Percentiles rank a stretch among this genome's conserved stretches.
These are phyloP conservation scores for Leishmania turanica DNA, from an alignment of 208 protist species.

Conservation along the genomic window DNA sequence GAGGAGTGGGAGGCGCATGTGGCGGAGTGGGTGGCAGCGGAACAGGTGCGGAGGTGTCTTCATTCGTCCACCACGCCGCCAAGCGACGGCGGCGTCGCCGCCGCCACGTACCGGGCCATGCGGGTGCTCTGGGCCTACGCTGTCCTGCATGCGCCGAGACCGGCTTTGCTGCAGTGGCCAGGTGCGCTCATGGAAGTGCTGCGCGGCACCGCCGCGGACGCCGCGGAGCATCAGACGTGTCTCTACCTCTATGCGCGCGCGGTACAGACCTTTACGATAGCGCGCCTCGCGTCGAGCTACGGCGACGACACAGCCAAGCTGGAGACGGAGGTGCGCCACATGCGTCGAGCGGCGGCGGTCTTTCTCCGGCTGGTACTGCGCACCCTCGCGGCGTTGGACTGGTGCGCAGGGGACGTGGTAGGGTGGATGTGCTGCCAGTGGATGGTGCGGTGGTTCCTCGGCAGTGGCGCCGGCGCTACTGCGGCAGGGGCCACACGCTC, in stretches of 20 bases:
- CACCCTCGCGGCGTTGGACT: constrained; percentile 25
- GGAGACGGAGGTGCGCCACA: constrained; percentile 14
- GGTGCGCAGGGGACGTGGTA: constrained; percentile 17
- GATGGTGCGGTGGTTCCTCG: constrained; percentile 29
- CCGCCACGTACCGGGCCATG: constrained; percentile 13
- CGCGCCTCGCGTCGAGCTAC: neutral
- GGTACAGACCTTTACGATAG: constrained; percentile 16
- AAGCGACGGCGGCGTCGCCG: constrained; percentile 1
- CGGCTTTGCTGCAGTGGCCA: constrained; percentile 13
- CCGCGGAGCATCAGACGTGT: constrained; percentile 5
- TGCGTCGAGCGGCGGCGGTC: constrained; percentile 16
- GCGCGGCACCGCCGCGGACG: constrained; percentile 16
- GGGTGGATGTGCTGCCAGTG: constrained; percentile 21
- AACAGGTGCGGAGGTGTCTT: neutral
- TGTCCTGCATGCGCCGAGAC: constrained; percentile 3
- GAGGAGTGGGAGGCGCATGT: constrained; percentile 22
- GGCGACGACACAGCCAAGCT: neutral
- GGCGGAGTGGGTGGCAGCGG: constrained; percentile 22
- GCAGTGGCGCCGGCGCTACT: neutral
- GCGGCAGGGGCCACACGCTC: neutral
- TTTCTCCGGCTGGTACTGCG: constrained; percentile 21
- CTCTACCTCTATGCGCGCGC: constrained; percentile 24
- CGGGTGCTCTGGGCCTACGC: constrained; percentile 24
- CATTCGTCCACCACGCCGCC: neutral
- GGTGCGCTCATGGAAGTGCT: constrained; percentile 18